These are phyloP conservation scores for Fusarium kyushuense DNA, from an alignment of 2,329 filamentous ascomycete species.

Conservation along the genomic window DNA sequence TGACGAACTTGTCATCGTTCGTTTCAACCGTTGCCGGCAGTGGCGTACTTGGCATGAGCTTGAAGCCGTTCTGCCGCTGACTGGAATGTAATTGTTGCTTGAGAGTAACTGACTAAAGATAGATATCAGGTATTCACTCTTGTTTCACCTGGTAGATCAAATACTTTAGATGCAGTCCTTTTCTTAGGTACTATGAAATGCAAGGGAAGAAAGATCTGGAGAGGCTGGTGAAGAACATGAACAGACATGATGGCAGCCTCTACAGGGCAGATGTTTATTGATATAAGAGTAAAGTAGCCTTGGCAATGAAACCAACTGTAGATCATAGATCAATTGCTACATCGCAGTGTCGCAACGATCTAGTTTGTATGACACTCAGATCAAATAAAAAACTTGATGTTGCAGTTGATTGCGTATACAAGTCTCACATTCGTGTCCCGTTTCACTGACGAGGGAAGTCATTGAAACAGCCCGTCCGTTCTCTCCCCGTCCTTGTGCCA, in stretches of 20 bases:
- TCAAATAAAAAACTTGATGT: background rate
- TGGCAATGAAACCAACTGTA: background rate
- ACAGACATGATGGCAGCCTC: background rate
- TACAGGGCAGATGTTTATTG: background rate
- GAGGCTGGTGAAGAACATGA: background rate
- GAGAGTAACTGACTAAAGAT: background rate
- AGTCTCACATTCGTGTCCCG: constrained; percentile 34
- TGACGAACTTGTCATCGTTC: constrained; percentile 20
- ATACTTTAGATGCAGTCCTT: background rate
- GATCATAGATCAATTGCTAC: background rate
- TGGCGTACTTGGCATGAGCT: constrained; percentile 35
- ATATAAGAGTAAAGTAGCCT: background rate
- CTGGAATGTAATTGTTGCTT: constrained; percentile 25
- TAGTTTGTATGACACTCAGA: background rate
- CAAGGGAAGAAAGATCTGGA: background rate
- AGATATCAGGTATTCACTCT: background rate
- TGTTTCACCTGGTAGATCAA: constrained; percentile 16
- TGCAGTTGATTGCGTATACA: constrained; percentile 29
- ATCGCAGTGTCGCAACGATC: background rate
- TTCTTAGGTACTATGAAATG: constrained; percentile 5
- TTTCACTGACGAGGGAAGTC: constrained; percentile 18
- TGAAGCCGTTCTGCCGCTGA: constrained; percentile 1
- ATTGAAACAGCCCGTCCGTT: constrained; percentile 6
- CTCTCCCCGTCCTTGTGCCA: constrained; percentile 8
- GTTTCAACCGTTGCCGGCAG: constrained; percentile 39